Evolutionary conservation across 2,329 filamentous ascomycete species (phyloP).

Genomic region (Mycosphaerella arachidis): DNA sequence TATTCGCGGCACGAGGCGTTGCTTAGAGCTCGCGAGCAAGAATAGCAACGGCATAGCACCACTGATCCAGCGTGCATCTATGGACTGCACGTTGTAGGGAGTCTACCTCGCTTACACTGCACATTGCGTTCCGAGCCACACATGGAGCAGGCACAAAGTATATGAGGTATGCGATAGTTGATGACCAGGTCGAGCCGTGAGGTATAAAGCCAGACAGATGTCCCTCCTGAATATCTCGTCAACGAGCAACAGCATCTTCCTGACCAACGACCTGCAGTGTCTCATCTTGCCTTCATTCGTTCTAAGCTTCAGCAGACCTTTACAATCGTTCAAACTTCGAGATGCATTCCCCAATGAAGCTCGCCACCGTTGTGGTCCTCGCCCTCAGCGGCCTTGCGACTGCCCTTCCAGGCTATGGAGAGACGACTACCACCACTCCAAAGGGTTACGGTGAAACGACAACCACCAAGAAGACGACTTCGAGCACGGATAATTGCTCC

Average conservation of each 20-base stretch:
- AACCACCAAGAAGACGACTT: constrained; percentile 10
- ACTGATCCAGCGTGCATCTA: not conserved
- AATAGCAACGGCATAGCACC: not conserved
- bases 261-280: constrained; percentile 1
- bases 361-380: constrained; percentile 15
- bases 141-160: not conserved
- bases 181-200: too few relatives aligned
- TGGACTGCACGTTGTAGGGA: not conserved
- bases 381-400: constrained; percentile 17
- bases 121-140: not conserved
- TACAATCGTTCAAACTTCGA: constrained; percentile 11
- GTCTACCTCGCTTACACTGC: not conserved
- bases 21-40: not conserved
- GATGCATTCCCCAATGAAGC: constrained; percentile 19
- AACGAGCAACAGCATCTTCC: not conserved
- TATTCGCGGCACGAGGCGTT: constrained; percentile 1
- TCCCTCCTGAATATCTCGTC: not conserved
- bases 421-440: constrained; percentile 6
- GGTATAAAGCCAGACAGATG: not conserved
- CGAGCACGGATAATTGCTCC: not conserved
- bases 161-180: not conserved
- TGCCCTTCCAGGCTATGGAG: constrained; percentile 13
- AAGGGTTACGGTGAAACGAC: constrained; percentile 7
- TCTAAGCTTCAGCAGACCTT: constrained; percentile 7
- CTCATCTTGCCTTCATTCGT: constrained; percentile 1